phyloP scores from a whole-genome alignment of 2,329 filamentous ascomycete species.

The Ophiostoma himal-ulmi region DNA sequence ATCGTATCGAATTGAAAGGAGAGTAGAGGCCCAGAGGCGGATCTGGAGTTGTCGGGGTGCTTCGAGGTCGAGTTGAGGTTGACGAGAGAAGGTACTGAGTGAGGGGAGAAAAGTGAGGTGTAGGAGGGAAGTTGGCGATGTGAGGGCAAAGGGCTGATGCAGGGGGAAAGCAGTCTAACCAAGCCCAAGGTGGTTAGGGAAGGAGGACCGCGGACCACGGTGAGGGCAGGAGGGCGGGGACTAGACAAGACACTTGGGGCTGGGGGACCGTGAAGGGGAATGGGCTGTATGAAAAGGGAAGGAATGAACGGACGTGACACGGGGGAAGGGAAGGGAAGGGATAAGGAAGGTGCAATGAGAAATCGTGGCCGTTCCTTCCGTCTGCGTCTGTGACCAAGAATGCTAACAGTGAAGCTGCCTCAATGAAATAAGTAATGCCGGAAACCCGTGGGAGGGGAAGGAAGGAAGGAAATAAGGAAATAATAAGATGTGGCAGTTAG shows the following conservation, averaged over 20 bases:
- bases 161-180: slow-evolving; percentile 8
- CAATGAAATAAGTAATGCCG: neutral
- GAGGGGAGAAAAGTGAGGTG: slow-evolving; percentile 3
- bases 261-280: neutral
- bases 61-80: neutral
- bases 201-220: neutral
- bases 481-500: neutral
- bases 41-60: neutral
- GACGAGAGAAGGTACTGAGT: neutral
- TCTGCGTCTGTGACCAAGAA: neutral
- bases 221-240: slow-evolving; percentile 1
- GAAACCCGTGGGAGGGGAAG: neutral
- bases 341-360: neutral
- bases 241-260: neutral
- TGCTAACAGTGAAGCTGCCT: neutral
- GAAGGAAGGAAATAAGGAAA: neutral
- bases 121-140: slow-evolving; percentile 6
- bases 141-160: slow-evolving; percentile 12
- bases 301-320: neutral
- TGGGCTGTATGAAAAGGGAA: neutral
- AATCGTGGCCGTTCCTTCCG: neutral
- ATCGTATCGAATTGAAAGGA: slow-evolving; percentile 6
- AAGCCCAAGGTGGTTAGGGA: neutral
- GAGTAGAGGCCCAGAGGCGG: neutral
- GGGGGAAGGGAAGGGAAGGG: neutral